Base-by-base conservation (phyloP, 2,329 filamentous ascomycete genomes). In the Phialemoniopsis sp. region DNA sequence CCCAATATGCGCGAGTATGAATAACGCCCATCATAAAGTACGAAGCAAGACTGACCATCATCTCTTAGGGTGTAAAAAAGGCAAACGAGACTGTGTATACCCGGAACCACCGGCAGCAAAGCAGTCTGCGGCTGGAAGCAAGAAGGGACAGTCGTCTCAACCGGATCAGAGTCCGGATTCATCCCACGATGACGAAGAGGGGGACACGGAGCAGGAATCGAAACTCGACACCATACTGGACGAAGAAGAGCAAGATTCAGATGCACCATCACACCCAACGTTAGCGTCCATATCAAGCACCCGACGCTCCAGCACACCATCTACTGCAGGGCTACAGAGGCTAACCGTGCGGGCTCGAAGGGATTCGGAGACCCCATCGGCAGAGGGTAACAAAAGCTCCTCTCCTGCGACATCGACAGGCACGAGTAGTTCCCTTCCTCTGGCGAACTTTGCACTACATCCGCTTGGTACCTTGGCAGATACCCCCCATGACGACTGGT, bases 71-170 rank as follows among this genome's bases (percentile, higher is more conserved):
- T 98, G 93, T 62, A 85, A 82, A 51, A 98, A 97, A 64, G 93
- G 91, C 36, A 87, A 82, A 50, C 79, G 93, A 63, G 88, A 95
- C 48, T 98, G 93, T 59, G 73, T 86, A 42, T 98, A 96, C 59
- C 91, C 93, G 3, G 88, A 91, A 35, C 70, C 82, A 21, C 67
- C 78, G 34, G 58, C 65, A 9, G 52, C 66, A 30, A 75, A 71
- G 46, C 58, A 64, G 17, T 50, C 61, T 36, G 40, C 45, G 19
- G 48, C 53, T 33, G 48, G 59, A 35, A 46, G 54, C 28, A 65
- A 46, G 68, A 74, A n/a, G 30, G 35, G 34, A 52, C 41, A 28
- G 52, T 26, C 45, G 44, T 39, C 5, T 38, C 66, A 67, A 44
- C 64, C 66, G 38, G 56, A n/a, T 30, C 14, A 62, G 18, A 78